Percentiles rank a stretch among this genome's conserved stretches.
These are phyloP conservation scores for Arachis hypogaea DNA, from an alignment of 306 rosid species.

Conservation along the genomic window DNA sequence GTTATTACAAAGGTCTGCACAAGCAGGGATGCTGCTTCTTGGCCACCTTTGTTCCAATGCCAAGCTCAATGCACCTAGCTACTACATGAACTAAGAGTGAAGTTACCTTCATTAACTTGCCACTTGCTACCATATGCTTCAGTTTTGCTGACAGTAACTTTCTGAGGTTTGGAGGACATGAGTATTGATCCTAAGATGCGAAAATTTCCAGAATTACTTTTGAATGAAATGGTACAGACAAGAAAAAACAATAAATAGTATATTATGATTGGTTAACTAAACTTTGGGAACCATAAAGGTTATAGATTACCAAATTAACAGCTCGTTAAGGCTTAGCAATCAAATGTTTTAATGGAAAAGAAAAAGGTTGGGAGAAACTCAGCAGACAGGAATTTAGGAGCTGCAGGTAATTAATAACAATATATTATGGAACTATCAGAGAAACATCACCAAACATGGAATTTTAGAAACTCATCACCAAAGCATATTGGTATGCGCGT, in stretches of 20 bases:
- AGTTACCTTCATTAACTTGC: slow-evolving; percentile 82
- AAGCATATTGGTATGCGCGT: slow-evolving; percentile 1
- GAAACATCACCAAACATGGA: slow-evolving; percentile 10
- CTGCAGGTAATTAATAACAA: slow-evolving; percentile 1
- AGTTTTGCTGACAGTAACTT: slow-evolving; percentile 73
- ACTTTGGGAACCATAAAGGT: slow-evolving; percentile 13
- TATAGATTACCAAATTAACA: background rate
- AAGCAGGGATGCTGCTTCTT: slow-evolving; percentile 10
- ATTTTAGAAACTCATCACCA: background rate
- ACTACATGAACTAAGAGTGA: slow-evolving; percentile 24
- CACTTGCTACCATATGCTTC: slow-evolving; percentile 78
- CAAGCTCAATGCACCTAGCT: background rate
- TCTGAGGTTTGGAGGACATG: slow-evolving; percentile 76
- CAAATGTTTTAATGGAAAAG: slow-evolving; percentile 5
- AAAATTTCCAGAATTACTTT: slow-evolving; percentile 35
- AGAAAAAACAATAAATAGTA: slow-evolving; percentile 24
- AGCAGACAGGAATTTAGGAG: slow-evolving; percentile 8
- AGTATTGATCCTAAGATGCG: slow-evolving; percentile 66
- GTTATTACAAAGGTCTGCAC: slow-evolving; percentile 18
- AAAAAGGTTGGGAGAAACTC: background rate
- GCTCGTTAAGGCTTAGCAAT: slow-evolving; percentile 11
- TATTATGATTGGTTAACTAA: slow-evolving; percentile 19
- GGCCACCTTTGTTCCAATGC: slow-evolving; percentile 33
- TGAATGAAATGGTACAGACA: slow-evolving; percentile 28
- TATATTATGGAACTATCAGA: slow-evolving; percentile 1